Base-by-base conservation (phyloP, 2,329 filamentous ascomycete genomes). In the Paecilomyces niveus region DNA sequence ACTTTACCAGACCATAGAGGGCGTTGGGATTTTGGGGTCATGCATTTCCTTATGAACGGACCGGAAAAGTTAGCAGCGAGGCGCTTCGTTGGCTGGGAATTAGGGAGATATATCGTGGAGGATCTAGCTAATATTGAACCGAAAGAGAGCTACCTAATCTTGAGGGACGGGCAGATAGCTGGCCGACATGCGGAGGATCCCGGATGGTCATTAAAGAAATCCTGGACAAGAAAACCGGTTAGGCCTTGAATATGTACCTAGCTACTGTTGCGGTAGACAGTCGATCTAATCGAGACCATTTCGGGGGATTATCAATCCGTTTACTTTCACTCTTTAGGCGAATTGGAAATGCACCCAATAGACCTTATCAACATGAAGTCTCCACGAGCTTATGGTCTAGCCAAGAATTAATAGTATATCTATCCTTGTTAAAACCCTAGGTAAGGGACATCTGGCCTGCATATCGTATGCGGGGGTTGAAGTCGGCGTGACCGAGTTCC, bases 61-160 rank as follows among this genome's bases (percentile, higher is more conserved):
- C 13, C 29, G 24, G 50, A 59, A 62, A 58, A 60, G 57, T 57
- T 56, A 52, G 29, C 29, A 59, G 31, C 31, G 50, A 29, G 52
- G 55, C 58, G 54, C 18, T 39, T 39, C n/a, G 39, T 13, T 45
- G 39, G 39, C 39, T 45, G 15, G 39, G 39, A 45, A 39, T 39
- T 45, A 3, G 18, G 39, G 39, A 8, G 39, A 45, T 45, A 45
- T 21, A 45, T 45, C 39, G n/a, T n/a, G 39, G n/a, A 45, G 39
- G 39, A 45, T 18, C 39, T 45, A 45, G 35, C 15, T 45, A 45
- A 45, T 45, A 45, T 8, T 45, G 39, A 45, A 18, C 39, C 39
- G 39, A 18, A 3, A 7, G 26, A 29, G 26, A 29, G 26, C 7
- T 29, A 29, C 39, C n/a, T 45, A 18, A n/a, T 45, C 15, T 18